Conservation (phyloP, 306 rosid genomes). For the Cucurbita pepo region DNA sequence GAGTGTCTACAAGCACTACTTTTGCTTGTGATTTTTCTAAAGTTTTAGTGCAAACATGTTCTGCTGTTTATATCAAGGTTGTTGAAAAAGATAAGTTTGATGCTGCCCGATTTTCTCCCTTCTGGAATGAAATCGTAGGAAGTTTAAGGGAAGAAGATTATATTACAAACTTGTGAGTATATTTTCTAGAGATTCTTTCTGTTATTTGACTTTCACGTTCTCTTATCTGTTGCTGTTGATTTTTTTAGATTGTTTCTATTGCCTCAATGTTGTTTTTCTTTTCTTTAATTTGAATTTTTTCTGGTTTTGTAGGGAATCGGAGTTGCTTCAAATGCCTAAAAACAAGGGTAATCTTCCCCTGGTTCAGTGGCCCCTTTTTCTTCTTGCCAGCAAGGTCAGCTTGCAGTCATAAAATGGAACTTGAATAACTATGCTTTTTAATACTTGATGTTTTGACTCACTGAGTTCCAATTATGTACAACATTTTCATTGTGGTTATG, state of each 20-base stretch:
- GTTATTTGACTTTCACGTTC: neutral
- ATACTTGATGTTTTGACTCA: neutral
- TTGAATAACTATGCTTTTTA: neutral
- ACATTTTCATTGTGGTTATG: neutral
- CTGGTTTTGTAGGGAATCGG: conserved; percentile 48
- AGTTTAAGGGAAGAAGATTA: conserved; percentile 94
- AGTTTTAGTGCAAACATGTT: conserved; percentile 3
- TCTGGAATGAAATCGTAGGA: conserved; percentile 81
- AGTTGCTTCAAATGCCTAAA: conserved; percentile 70
- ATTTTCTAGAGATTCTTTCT: neutral
- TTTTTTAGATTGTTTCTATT: neutral
- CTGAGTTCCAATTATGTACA: neutral
- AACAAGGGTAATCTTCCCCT: conserved; percentile 55
- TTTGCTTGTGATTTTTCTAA: neutral
- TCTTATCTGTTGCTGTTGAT: neutral
- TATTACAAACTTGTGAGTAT: conserved; percentile 67
- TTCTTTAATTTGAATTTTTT: neutral
- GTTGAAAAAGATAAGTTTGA: conserved; percentile 48
- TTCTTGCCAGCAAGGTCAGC: conserved; percentile 90
- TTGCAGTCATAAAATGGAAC: neutral
- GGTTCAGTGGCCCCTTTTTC: conserved; percentile 99
- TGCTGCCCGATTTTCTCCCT: conserved; percentile 77
- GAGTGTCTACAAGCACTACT: neutral
- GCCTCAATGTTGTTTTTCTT: neutral
- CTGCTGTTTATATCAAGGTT: conserved; percentile 27